Evolutionary conservation across 257 asterid genomes (phyloP).

Genomic region (Solanum chiquidenum): DNA sequence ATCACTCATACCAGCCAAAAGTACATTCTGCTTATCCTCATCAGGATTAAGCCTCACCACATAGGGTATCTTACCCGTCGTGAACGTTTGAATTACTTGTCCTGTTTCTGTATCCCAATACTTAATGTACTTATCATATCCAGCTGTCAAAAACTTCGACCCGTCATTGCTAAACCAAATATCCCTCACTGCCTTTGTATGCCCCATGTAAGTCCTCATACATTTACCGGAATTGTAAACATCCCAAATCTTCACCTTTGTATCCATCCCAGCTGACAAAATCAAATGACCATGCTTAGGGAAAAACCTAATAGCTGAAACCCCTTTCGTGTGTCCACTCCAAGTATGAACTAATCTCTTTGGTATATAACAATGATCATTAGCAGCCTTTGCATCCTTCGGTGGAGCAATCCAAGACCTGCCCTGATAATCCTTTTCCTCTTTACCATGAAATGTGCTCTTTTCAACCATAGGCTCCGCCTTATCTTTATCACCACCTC

Average conservation of each 20-base stretch:
- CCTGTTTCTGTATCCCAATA: conserved; percentile 99
- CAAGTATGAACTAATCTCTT: conserved; percentile 91
- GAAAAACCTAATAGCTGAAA: conserved; percentile 89
- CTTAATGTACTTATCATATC: conserved; percentile 89
- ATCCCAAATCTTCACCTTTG: conserved; percentile 96
- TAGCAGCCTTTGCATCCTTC: conserved; percentile 83
- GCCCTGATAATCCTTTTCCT: conserved; percentile 91
- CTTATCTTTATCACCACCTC: conserved; percentile 57
- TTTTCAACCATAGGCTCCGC: conserved; percentile 56
- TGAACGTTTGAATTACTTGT: conserved; percentile 80
- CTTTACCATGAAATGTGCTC: conserved; percentile 85
- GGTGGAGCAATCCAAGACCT: conserved; percentile 95
- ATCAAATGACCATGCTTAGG: conserved; percentile 89
- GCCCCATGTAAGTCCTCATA: conserved; percentile 98
- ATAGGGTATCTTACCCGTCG: conserved; percentile 83
- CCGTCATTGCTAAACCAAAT: conserved; percentile 90
- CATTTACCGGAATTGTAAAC: conserved; percentile 82
- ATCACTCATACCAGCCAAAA: conserved; percentile 96
- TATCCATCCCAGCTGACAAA: conserved; percentile 93
- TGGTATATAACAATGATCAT: conserved; percentile 94
- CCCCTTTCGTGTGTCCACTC: conserved; percentile 95
- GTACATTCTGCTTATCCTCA: conserved; percentile 92
- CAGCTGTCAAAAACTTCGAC: conserved; percentile 77
- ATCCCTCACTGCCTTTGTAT: conserved; percentile 80
- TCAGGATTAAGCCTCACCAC: conserved; percentile 94